Evolutionary conservation across 176 grass and related monocot species (phyloP).

Genomic region (Zea luxurians): DNA sequence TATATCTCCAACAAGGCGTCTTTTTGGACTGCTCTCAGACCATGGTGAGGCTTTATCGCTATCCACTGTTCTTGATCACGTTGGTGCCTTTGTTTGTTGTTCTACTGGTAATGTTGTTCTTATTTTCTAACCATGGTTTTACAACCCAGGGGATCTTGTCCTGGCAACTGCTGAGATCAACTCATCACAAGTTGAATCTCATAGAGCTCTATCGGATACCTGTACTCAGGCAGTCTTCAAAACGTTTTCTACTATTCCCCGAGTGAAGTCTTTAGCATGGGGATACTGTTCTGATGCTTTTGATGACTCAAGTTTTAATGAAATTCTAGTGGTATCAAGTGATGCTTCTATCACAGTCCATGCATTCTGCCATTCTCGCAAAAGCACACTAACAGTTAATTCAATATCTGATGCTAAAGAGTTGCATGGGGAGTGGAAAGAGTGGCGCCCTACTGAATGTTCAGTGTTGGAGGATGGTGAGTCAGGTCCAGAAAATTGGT

Average conservation of each 20-base stretch:
- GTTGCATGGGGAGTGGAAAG: conserved; percentile 69
- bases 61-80: conserved; percentile 41
- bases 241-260: conserved; percentile 61
- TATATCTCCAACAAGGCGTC: conserved; percentile 76
- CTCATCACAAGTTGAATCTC: conserved; percentile 51
- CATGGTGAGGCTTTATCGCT: conserved; percentile 50
- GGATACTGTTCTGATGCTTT: conserved; percentile 60
- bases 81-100: conserved; percentile 17
- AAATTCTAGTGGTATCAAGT: conserved; percentile 76
- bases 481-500: conserved; percentile 45
- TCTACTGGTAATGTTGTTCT: conserved; percentile 24
- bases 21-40: conserved; percentile 66
- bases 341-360: conserved; percentile 70
- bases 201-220: conserved; percentile 35
- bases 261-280: conserved; percentile 89
- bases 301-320: conserved; percentile 62
- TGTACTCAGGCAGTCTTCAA: conserved; percentile 39
- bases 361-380: conserved; percentile 53
- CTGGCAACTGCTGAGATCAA: conserved; percentile 27
- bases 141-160: conserved; percentile 51
- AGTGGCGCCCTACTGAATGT: conserved; percentile 54
- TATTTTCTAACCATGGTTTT: conserved; percentile 40
- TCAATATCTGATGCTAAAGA: conserved; percentile 47
- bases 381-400: conserved; percentile 43
- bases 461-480: conserved; percentile 41